Evolutionary conservation across 2,329 filamentous ascomycete genomes (phyloP).

Genomic region (Sporothrix pallida): DNA sequence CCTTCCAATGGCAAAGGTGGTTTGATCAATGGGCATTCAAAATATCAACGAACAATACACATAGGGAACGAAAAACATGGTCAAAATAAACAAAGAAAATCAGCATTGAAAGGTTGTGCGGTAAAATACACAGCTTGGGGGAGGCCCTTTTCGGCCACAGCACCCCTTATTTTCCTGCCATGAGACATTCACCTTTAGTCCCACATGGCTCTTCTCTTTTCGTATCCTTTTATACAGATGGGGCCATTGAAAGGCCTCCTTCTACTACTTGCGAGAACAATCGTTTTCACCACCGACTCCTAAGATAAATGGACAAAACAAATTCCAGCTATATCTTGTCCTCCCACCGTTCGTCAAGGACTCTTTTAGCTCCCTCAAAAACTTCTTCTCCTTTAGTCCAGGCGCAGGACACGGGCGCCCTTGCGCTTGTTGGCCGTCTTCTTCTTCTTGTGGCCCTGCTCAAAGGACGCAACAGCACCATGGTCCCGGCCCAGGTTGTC

Average conservation of each 20-base stretch:
- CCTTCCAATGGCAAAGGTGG: too few species aligned
- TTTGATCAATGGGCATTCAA: too few species aligned
- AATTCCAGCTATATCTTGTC: constrained; percentile 7
- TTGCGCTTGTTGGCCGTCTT: constrained; percentile 69
- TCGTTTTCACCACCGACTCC: not conserved
- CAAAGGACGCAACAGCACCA: constrained; percentile 69
- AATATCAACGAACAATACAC: not conserved
- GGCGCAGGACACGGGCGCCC: constrained; percentile 72
- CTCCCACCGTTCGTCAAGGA: not conserved
- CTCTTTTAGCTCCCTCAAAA: not conserved
- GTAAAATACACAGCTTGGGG: constrained; percentile 19
- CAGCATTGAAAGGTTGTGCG: constrained; percentile 24
- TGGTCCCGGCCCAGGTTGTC: constrained; percentile 96
- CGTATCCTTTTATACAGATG: constrained; percentile 21
- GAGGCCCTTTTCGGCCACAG: not conserved
- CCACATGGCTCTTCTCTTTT: not conserved
- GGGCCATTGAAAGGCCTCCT: too few species aligned
- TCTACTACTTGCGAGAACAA: not conserved
- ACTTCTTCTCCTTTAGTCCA: constrained; percentile 59
- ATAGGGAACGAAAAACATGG: not conserved
- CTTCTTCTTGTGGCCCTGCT: constrained; percentile 84
- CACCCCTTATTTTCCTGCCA: not conserved
- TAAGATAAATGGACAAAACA: not conserved
- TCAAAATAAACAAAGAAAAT: constrained; percentile 19
- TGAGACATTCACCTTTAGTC: not conserved